Evolutionary conservation across 345 rosid species (phyloP), one percentile per base, ranked within the genome.

Genomic region (Excoecaria cochinchinensis): DNA sequence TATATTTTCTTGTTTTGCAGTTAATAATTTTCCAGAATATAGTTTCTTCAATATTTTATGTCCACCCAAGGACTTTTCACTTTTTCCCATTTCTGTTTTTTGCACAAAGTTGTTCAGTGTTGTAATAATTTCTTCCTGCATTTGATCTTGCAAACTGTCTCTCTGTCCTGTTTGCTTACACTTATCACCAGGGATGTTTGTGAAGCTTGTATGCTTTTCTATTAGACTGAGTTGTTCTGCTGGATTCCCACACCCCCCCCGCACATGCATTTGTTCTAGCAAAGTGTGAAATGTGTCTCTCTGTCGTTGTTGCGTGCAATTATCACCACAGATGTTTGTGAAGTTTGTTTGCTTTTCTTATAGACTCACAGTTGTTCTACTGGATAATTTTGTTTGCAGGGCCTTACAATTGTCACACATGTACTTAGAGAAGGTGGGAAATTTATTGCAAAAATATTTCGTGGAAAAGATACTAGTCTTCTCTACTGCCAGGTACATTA

Each of bases 381-480:
- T 75, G 60, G 42, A 16, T 67, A 36, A 15, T 50, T 12, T 76
- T 67, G 51, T 6, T 74, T 82, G 50, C 84, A 95, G 98, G 99
- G 97, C 48, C 86, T 93, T 80, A 95, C 99, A 1, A 87, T 93
- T 82, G 98, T 91, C 69, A 81, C 95, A 48, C 98, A 91, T 83
- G 74, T 95, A 39, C 98, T 91, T 72, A 87, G 86, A 88, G 91
- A 86, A 86, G 98, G 97, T 80, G 99, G 98, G 48, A 91, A 87
- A 78, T 93, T 93, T 74, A 89, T 95, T 22, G 91, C 99, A 9
- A 95, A 93, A 81, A 91, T 95, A 80, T 95, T 95, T 81, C 95
- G 98, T n/a, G 99, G 99, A 76, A 95, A 95, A 81, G 99, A 95
- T 89, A 93, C 99, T 7, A 90, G 93, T 85, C 98, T 95, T 59